Evolutionary conservation across 768 basidiomycete species (phyloP).

Genomic region (Tephrocybe sp.): DNA sequence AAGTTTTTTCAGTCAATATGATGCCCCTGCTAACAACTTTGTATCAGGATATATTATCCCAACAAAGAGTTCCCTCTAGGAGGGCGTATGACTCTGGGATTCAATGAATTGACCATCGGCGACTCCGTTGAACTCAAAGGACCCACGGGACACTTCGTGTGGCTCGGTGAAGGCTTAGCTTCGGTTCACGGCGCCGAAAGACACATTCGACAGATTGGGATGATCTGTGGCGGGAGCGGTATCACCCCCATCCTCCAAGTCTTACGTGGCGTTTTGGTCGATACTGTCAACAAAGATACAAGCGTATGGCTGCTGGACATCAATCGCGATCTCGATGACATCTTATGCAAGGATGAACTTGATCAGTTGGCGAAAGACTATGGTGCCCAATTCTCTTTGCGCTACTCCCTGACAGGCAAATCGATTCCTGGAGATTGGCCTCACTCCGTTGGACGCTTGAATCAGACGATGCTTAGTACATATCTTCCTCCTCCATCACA

Average conservation of each 20-base stretch:
- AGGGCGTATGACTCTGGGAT: slow-evolving; percentile 34
- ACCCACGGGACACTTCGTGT: slow-evolving; percentile 55
- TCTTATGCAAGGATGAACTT: slow-evolving; percentile 26
- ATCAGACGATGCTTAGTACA: slow-evolving; percentile 30
- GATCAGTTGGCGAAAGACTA: slow-evolving; percentile 31
- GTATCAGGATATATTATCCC: slow-evolving; percentile 41
- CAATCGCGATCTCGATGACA: slow-evolving; percentile 47
- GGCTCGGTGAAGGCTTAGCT: slow-evolving; percentile 39
- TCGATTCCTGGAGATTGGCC: slow-evolving; percentile 32
- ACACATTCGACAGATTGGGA: slow-evolving; percentile 38
- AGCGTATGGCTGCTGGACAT: slow-evolving; percentile 46
- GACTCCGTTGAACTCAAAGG: slow-evolving; percentile 57
- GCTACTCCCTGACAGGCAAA: slow-evolving; percentile 41
- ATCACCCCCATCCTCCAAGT: slow-evolving; percentile 62
- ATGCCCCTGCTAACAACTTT: not conserved
- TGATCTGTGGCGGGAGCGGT: slow-evolving; percentile 54
- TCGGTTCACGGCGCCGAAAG: slow-evolving; percentile 32
- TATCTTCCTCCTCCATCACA: slow-evolving; percentile 39
- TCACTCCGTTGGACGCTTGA: slow-evolving; percentile 39
- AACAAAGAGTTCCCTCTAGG: slow-evolving; percentile 33
- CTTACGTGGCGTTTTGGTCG: slow-evolving; percentile 42
- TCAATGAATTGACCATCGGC: slow-evolving; percentile 40
- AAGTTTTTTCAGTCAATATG: not conserved
- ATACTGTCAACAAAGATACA: slow-evolving; percentile 31
- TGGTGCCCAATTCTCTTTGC: slow-evolving; percentile 32